These are phyloP conservation scores for Pyrrhoderma lamaoense DNA, from an alignment of 1,284 basidiomycete species.

Conservation along the genomic window DNA sequence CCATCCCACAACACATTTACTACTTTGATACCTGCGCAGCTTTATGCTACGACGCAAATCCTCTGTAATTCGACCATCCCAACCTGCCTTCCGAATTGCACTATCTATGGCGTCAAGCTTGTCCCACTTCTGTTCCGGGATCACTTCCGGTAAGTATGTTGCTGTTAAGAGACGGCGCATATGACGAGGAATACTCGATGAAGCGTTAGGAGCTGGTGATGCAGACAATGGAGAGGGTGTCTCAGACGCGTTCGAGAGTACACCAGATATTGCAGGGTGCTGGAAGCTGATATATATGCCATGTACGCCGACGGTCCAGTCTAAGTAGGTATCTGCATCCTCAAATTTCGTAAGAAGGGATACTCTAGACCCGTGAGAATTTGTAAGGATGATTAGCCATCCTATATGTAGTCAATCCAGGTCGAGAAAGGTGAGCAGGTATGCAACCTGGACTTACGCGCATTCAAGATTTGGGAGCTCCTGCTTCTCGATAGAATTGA, in stretches of 20 bases:
- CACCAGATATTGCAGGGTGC: conserved; percentile 55
- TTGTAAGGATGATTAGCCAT: background rate
- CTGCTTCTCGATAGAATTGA: conserved; percentile 61
- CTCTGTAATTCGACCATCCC: conserved; percentile 76
- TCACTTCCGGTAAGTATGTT: conserved; percentile 93
- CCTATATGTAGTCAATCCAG: conserved; percentile 15
- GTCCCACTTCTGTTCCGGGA: conserved; percentile 89
- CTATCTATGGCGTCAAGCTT: conserved; percentile 84
- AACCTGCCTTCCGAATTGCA: conserved; percentile 91
- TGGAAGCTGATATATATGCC: conserved; percentile 88
- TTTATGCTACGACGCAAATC: conserved; percentile 71
- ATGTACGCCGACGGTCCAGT: conserved; percentile 89
- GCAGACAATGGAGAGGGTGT: conserved; percentile 65
- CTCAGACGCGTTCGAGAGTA: conserved; percentile 31
- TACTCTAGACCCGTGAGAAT: conserved; percentile 42
- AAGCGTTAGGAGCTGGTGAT: conserved; percentile 40
- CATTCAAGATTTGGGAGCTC: conserved; percentile 83
- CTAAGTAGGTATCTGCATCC: conserved; percentile 76
- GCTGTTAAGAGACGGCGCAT: conserved; percentile 67
- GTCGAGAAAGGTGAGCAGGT: background rate
- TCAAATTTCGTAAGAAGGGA: conserved; percentile 93
- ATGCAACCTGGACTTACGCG: conserved; percentile 48
- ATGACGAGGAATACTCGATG: conserved; percentile 32
- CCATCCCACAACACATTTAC: conserved; percentile 64
- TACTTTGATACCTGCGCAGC: conserved; percentile 83